Evolutionary conservation across 2,329 filamentous ascomycete species (phyloP), one percentile per base, ranked within the genome.

Genomic region (Blastomyces gilchristii): DNA sequence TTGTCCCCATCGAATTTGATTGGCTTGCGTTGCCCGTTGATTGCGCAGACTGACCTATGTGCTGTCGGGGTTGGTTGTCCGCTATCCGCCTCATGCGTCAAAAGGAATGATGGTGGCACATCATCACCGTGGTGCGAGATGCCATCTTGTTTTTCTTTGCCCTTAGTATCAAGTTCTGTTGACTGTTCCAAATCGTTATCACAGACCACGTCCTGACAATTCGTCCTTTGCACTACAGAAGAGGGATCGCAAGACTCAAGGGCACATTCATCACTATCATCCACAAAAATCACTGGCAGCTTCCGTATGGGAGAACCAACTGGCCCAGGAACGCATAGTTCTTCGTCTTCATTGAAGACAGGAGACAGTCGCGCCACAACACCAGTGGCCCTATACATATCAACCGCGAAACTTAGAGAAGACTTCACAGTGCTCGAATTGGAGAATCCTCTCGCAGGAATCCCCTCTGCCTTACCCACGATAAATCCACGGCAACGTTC

Each of bases 231-330:
- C 43, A 16, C 45, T 12, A 31, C 12, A n/a, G 45, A 56, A 34
- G 41, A 31, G 4, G 60, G 52, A 47, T 57, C 60, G 41, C 52
- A 62, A n/a, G 60, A 62, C 49, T 57, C 60, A 8, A 62, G 37
- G 9, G 60, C 60, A 41, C 60, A 62, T 18, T 56, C 49, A 18
- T 45, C 60, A 8, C 28, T 52, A 41, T 18, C 47, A 47, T 57
- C 49, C 31, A 49, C n/a, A 8, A 56, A 56, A 45, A 41, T 1
- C 22, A 45, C 41, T 39, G 49, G 49, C n/a, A 25, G 18, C 28
- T 41, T 45, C n/a, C 8, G 25, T 39, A 31, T 34, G 9, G 34
- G 47, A 18, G 22, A 28, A 25, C 22, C 34, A 34, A 31, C 37
- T 12, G 47, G 60, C 18, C 50, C 58, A 16, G 58, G n/a, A 49